Evolutionary conservation across 768 basidiomycete species (phyloP), one percentile per base, ranked within the genome.

Genomic region (Macrolepiota albuminosa): DNA sequence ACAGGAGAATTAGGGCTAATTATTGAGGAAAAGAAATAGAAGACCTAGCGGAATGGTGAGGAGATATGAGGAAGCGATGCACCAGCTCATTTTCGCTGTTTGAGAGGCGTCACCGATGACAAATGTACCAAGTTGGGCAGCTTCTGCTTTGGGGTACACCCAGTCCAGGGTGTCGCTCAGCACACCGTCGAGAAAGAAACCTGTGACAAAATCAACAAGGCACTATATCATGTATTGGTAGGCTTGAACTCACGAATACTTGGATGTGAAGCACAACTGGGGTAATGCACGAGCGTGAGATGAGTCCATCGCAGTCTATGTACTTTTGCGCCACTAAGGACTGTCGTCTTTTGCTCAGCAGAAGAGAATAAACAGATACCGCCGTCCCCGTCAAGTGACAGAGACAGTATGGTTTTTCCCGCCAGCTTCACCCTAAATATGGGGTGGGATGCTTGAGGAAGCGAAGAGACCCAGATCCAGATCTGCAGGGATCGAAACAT

Each of bases 121-220:
- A 63, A 89, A 86, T 34, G 72, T 71, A 1, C 76, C 75, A 0
- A 67, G 57, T 50, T 75, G 73, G 0, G 76, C 61, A 24, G 67
- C 56, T 16, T 82, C 84, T 11, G 74, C 64, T 57, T 76, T 84
- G 0, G 91, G 89, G 70, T 90, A 92, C 13, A 71, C 65, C 78
- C 84, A 84, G 54, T 86, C 83, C 7, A 88, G 59, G 0, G 84
- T 76, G 63, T 91, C 89, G 18, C 75, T 78, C 21, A 90, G 75
- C 4, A 80, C 77, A 11, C 92, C 91, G 64, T 94, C 91, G 10
- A 92, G 62, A 64, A 89, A 93, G 0, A 93, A 64, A 4, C 89
- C 90, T 91, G 48, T 36, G 7, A 13, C 13, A 33, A 54, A 21
- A 39, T 52, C 60, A 26, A 62, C 49, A 21, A 54, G 24, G 40